Base-by-base conservation (phyloP, 306 rosid species). In the Dryas alaskensis region DNA sequence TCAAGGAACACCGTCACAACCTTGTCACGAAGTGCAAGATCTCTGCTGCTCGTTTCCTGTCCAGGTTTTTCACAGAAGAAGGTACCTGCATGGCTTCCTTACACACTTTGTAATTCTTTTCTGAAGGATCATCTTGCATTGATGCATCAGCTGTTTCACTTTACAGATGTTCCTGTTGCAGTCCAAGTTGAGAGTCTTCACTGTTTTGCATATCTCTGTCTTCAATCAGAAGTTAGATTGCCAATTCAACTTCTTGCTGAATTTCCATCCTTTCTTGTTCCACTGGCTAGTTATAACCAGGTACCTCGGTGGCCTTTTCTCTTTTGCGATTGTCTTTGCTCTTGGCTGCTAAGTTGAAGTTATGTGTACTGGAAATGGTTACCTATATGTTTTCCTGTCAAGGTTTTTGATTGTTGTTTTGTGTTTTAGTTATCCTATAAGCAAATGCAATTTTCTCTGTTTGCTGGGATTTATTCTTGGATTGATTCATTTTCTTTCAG, bases 131-230 rank as follows among this genome's bases (percentile, higher is more conserved):
- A 12, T 50, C 13, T 47, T 76, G 46, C 51, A 51, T 60, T 60
- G 57, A 64, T 60, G 42, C 77, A 31, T 59, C 75, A 65, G 65
- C 51, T 62, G 46, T 78, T 85, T 48, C 25, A 52, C 69, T 74
- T 73, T 84, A 70, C 79, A 94, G 98, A 87, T 76, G 84, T 88
- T 79, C 92, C 96, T 76, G 73, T 73, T 80, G 82, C 86, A n/a
- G 91, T 89, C 51, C 97, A 89, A 87, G 78, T 91, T 72, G 96
- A 88, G 86, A 90, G 96, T 82, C 97, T 94, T 58, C 79, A 84
- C 65, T 89, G 92, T 79, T 89, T 86, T 79, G 79, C 85, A 27
- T 83, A 79, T 80, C 91, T 89, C 66, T 91, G 94, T 77, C 79
- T 64, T 78, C 81, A 83, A 73, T 74, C 89, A 22, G 91, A 87